Evolutionary conservation across 805 yeast species (phyloP).

Genomic region (Kodamaea lidongshanica): DNA sequence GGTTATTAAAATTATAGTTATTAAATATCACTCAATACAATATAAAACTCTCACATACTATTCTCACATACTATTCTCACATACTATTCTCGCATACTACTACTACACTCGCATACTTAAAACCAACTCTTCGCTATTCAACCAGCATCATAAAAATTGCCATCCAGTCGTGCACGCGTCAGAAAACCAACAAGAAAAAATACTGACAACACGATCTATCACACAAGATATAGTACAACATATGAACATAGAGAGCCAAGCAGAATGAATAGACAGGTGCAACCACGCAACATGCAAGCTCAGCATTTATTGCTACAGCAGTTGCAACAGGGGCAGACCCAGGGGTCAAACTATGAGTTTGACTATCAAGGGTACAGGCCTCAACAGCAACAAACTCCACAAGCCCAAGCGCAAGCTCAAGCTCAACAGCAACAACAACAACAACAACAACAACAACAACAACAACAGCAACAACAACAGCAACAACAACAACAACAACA

Average conservation of each 20-base stretch:
- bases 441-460: constrained; percentile 15
- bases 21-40: no score
- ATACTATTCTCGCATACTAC: no score
- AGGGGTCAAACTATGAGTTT: constrained; percentile 8
- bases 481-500: constrained; percentile 1
- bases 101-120: no score
- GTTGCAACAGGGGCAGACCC: constrained; percentile 34
- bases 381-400: constrained; percentile 14
- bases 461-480: constrained; percentile 17
- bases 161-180: no score
- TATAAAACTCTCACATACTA: no score
- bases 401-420: constrained; percentile 23
- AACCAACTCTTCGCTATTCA: no score
- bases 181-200: no score
- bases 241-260: constrained; percentile 19
- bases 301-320: constrained; percentile 40
- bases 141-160: no score
- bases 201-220: no score
- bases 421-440: constrained; percentile 22
- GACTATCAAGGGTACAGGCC: constrained; percentile 5
- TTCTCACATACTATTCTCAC: no score
- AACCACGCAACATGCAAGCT: constrained; percentile 32
- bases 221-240: no score
- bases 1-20: no score
- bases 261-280: constrained; percentile 13